Evolutionary conservation across 2,329 filamentous ascomycete genomes (phyloP).

Genomic region (Fusarium bulbicola): DNA sequence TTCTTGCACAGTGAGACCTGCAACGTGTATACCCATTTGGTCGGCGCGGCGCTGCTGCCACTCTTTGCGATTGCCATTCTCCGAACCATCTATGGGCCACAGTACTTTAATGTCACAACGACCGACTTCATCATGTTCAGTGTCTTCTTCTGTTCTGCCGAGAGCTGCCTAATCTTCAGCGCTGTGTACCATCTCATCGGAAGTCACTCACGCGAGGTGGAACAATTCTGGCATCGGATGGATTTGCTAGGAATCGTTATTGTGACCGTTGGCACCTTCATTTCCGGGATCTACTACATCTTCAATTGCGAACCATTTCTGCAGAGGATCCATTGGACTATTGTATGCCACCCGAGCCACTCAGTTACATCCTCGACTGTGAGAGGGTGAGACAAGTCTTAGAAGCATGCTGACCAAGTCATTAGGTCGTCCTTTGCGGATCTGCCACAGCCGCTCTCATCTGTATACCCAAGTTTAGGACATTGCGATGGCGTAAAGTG

Average conservation of each 20-base stretch:
- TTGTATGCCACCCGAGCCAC: neutral
- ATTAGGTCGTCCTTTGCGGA: neutral
- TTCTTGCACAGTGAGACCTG: neutral
- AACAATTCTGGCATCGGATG: neutral
- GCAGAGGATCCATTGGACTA: neutral
- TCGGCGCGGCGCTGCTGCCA: neutral
- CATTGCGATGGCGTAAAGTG: accelerated
- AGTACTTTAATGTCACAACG: neutral
- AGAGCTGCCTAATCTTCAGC: neutral
- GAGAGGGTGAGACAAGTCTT: neutral
- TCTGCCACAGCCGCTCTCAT: neutral
- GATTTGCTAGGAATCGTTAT: neutral
- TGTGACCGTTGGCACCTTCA: neutral
- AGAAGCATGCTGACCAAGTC: neutral
- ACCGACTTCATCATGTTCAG: neutral
- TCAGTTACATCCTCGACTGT: neutral
- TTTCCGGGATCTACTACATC: neutral
- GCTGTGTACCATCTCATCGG: neutral
- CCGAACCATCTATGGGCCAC: neutral
- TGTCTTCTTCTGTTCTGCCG: neutral
- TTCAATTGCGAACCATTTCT: neutral
- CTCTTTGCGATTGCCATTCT: neutral
- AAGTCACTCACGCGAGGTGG: neutral
- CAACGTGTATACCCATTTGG: neutral
- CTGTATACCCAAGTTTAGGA: neutral